A percentile compares a stretch with the other conserved stretches of the same genome.
phyloP scores from a whole-genome alignment of 805 yeast species.

The Candida xyloterini region DNA sequence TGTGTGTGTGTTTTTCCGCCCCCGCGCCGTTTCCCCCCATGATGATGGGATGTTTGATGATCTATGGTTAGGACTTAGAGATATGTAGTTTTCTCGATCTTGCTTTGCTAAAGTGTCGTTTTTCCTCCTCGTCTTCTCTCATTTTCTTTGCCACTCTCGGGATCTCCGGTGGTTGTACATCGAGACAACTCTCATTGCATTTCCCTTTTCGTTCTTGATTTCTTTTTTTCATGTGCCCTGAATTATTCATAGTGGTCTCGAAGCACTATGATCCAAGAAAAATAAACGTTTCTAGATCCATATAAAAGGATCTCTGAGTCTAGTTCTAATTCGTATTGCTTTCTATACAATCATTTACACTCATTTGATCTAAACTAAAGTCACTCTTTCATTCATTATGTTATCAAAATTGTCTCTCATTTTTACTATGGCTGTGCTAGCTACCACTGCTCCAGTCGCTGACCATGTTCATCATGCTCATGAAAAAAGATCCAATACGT shows the following conservation, averaged over 20 bases:
- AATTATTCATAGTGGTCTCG: background rate
- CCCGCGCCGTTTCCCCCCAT: no score
- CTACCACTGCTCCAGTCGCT: conserved; percentile 16
- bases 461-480: conserved; percentile 23
- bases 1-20: no score
- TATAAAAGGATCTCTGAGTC: background rate
- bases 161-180: background rate
- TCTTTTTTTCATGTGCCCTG: background rate
- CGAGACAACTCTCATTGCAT: background rate
- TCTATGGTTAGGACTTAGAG: background rate
- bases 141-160: no score
- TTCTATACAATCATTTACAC: background rate
- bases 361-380: background rate
- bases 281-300: background rate
- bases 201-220: background rate
- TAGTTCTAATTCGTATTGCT: background rate
- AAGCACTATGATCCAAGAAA: background rate
- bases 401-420: conserved; percentile 6
- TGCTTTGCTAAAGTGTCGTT: no score
- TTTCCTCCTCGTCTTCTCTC: no score
- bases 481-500: conserved; percentile 38
- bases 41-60: no score
- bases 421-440: conserved; percentile 11
- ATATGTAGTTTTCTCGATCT: background rate
- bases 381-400: conserved; percentile 14